Evolutionary conservation across 2,329 filamentous ascomycete genomes (phyloP).

Genomic region (Sporothrix variecibatus): DNA sequence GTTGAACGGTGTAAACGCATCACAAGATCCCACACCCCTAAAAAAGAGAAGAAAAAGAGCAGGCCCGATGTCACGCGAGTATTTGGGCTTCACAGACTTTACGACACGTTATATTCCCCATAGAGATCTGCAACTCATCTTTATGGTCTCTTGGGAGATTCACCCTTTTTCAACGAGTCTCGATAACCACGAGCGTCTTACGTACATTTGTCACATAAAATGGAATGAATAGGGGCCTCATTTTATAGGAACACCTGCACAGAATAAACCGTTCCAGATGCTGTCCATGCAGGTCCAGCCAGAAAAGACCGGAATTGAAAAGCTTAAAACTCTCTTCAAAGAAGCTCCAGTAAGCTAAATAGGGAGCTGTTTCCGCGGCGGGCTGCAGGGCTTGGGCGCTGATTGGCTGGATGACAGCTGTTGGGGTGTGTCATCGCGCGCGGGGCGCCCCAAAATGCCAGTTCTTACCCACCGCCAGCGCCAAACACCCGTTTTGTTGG

Average conservation of each 20-base stretch:
- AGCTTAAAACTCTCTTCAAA: background rate
- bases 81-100: background rate
- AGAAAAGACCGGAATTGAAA: background rate
- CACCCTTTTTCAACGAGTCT: background rate
- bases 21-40: too few species aligned
- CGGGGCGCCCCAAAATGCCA: background rate
- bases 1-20: too few species aligned
- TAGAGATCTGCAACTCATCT: background rate
- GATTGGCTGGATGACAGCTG: slow-evolving; percentile 6
- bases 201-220: background rate
- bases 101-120: background rate
- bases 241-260: background rate
- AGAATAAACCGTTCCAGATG: background rate
- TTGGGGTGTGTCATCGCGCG: slow-evolving; percentile 16
- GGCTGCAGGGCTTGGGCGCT: background rate
- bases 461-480: background rate
- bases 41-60: background rate
- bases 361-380: background rate
- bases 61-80: too few species aligned
- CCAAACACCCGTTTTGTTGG: background rate
- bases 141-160: background rate
- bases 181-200: background rate
- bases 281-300: background rate
- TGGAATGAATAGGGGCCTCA: background rate
- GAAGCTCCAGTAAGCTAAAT: background rate